Conservation (phyloP, 2,329 filamentous ascomycete species). For the Cercospora brassicicola region DNA sequence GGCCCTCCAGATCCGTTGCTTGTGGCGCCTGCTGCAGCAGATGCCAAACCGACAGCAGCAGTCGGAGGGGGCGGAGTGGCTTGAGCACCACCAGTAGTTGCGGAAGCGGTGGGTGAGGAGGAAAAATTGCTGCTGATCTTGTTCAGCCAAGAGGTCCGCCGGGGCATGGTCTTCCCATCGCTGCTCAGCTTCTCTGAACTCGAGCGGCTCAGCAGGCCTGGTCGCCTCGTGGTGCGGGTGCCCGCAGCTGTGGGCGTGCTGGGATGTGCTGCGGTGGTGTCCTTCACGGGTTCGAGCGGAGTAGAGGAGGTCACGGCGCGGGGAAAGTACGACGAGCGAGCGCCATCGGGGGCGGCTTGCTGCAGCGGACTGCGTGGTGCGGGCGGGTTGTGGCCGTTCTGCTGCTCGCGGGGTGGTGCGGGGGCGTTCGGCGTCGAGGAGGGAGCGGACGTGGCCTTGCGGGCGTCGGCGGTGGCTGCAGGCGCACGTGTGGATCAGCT, state of each 20-base stretch:
- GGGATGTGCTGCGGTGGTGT: constrained; percentile 27
- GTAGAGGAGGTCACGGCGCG: constrained; percentile 28
- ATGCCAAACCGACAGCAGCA: neutral
- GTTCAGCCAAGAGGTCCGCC: constrained; percentile 85
- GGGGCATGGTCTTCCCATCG: constrained; percentile 37
- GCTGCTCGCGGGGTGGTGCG: constrained; percentile 2
- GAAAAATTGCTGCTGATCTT: constrained; percentile 93
- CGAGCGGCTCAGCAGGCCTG: constrained; percentile 45
- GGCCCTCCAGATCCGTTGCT: neutral
- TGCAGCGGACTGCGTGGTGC: constrained; percentile 13
- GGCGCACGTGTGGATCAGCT: neutral
- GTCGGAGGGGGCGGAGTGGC: neutral
- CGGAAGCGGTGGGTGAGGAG: constrained; percentile 23
- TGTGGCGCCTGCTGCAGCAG: neutral
- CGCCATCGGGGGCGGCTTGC: constrained; percentile 7
- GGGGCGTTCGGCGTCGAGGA: constrained; percentile 9
- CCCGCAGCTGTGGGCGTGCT: constrained; percentile 23
- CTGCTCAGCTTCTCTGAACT: constrained; percentile 41
- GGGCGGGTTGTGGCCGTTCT: neutral
- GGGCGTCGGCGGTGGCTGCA: constrained; percentile 3
- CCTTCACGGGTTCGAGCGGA: constrained; percentile 25
- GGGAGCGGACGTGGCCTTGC: constrained; percentile 8
- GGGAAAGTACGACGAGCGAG: constrained; percentile 22
- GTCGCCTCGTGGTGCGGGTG: constrained; percentile 36
- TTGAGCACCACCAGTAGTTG: neutral